Conservation (phyloP, 495 filamentous ascomycete species). For the Xanthoparmelia taractica region DNA sequence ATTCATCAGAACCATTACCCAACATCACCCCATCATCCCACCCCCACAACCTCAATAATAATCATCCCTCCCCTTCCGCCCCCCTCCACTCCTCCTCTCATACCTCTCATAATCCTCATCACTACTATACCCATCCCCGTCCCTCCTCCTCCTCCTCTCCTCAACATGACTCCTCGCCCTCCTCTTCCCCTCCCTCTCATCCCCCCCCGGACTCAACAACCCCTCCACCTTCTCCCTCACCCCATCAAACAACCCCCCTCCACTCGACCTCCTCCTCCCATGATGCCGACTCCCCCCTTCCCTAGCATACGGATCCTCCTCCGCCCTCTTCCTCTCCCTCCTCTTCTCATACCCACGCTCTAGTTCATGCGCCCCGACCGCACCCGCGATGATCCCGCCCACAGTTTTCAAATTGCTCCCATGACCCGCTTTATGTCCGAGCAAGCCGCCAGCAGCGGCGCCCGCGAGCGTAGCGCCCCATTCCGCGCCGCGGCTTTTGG, state of each 20-base stretch:
- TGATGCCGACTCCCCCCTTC: not conserved
- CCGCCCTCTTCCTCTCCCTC: slow-evolving; percentile 37
- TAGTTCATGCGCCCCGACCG: slow-evolving; percentile 48
- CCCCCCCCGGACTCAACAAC: not conserved
- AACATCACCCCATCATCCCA: not conserved
- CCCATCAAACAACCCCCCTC: slow-evolving; percentile 46
- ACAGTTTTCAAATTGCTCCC: slow-evolving; percentile 40
- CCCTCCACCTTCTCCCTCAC: slow-evolving; percentile 43
- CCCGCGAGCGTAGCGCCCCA: slow-evolving; percentile 48
- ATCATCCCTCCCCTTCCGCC: not conserved
- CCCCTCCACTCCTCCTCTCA: not conserved
- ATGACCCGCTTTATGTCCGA: slow-evolving; percentile 44
- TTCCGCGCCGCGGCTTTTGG: slow-evolving; percentile 11
- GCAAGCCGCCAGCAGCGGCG: slow-evolving; percentile 44
- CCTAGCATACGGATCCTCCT: slow-evolving; percentile 21
- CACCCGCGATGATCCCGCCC: slow-evolving; percentile 45
- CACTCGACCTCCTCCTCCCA: slow-evolving; percentile 26
- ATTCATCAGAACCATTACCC: too few species aligned
- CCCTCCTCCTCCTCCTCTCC: not conserved
- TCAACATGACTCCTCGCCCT: not conserved
- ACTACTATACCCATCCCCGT: not conserved
- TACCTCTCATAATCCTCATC: not conserved
- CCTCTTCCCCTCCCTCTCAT: not conserved
- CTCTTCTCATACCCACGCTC: slow-evolving; percentile 39
- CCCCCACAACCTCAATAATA: not conserved